Evolutionary conservation across 2,329 filamentous ascomycete species (phyloP).

Genomic region (Neonectria neomacrospora): DNA sequence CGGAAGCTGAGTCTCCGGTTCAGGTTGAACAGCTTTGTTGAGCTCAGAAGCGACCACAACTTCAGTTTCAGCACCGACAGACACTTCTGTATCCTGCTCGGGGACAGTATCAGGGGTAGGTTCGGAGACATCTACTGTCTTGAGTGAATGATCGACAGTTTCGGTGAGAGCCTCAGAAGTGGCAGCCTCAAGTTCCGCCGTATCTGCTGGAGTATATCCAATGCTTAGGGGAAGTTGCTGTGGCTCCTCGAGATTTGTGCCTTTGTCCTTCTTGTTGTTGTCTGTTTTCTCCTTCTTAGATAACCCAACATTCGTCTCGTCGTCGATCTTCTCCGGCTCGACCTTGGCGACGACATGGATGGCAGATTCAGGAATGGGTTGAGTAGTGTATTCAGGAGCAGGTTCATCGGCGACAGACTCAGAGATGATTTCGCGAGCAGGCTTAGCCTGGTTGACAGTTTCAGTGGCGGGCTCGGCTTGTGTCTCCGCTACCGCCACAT

Average conservation of each 20-base stretch:
- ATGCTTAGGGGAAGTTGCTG: not conserved
- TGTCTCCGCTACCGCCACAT: not conserved
- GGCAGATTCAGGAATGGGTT: not conserved
- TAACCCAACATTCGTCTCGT: not conserved
- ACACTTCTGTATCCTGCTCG: not conserved
- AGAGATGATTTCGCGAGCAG: not conserved
- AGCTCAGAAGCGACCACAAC: not conserved
- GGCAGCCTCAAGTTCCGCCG: not conserved
- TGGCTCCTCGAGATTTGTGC: conserved; percentile 2
- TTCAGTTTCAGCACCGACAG: not conserved
- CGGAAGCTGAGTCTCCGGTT: not conserved
- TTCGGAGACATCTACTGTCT: not conserved
- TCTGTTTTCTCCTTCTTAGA: conserved; percentile 16
- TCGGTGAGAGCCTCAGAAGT: not conserved
- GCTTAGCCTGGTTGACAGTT: not conserved
- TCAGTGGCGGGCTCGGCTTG: not conserved
- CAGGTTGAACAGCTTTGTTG: not conserved
- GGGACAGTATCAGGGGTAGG: not conserved
- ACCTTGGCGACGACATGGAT: not conserved
- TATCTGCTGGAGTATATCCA: not conserved
- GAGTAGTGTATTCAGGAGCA: not conserved
- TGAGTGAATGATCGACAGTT: not conserved
- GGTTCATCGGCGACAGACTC: not conserved
- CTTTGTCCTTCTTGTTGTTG: conserved; percentile 28
- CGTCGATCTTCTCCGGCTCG: not conserved